phyloP scores from a whole-genome alignment of 495 filamentous ascomycete species.

The Trichoderma asperelloides region DNA sequence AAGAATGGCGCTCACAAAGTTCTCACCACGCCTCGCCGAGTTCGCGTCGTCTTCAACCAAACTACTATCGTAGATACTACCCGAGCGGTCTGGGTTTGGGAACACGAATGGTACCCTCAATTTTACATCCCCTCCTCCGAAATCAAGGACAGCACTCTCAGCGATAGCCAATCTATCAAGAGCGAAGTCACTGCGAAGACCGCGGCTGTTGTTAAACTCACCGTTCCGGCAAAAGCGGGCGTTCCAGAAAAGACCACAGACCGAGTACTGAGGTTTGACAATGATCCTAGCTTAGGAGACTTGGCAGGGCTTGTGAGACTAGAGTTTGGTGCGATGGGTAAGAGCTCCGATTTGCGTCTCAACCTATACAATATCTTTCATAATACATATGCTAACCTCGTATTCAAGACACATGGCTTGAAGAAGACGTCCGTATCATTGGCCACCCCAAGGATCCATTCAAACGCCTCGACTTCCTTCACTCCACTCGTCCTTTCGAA shows the following conservation, averaged over 20 bases:
- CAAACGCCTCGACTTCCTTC: slow-evolving; percentile 49
- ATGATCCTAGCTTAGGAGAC: not conserved
- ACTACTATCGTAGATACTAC: slow-evolving; percentile 26
- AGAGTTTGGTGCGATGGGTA: slow-evolving; percentile 11
- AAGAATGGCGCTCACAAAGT: slow-evolving; percentile 23
- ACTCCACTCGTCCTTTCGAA: slow-evolving; percentile 37
- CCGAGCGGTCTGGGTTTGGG: slow-evolving; percentile 26
- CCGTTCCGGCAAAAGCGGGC: slow-evolving; percentile 4
- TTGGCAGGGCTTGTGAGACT: slow-evolving; percentile 7
- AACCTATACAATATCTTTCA: too few relatives aligned
- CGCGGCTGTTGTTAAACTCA: slow-evolving; percentile 3
- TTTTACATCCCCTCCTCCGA: slow-evolving; percentile 18
- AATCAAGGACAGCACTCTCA: not conserved
- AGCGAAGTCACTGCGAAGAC: not conserved
- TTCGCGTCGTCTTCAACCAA: slow-evolving; percentile 24
- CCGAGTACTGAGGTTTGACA: slow-evolving; percentile 5
- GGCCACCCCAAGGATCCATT: slow-evolving; percentile 54
- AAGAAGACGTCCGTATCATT: slow-evolving; percentile 46
- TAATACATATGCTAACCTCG: not conserved
- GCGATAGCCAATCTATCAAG: not conserved
- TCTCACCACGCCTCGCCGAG: slow-evolving; percentile 22
- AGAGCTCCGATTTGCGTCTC: not conserved
- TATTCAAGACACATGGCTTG: slow-evolving; percentile 16
- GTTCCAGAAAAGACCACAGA: not conserved
- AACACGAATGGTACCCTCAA: slow-evolving; percentile 23